Evolutionary conservation across 768 basidiomycete species (phyloP).

Genomic region (Boletus fagicola): DNA sequence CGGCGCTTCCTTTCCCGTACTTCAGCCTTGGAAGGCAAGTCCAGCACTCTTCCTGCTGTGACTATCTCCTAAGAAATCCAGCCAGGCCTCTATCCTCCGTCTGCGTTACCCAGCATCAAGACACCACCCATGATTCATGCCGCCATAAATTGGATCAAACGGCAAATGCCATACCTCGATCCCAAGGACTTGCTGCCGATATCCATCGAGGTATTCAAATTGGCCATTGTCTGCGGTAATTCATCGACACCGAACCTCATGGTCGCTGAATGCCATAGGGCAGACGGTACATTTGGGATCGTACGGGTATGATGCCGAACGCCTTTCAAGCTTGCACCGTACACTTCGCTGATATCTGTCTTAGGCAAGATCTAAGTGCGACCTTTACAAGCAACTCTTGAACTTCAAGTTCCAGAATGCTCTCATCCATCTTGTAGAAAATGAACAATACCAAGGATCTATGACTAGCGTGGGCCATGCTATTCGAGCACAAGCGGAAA

Average conservation of each 20-base stretch:
- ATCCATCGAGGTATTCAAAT: conserved; percentile 73
- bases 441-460: conserved; percentile 67
- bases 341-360: conserved; percentile 9
- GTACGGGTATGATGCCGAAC: conserved; percentile 51
- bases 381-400: conserved; percentile 79
- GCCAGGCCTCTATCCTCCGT: conserved; percentile 26
- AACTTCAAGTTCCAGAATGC: conserved; percentile 68
- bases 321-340: conserved; percentile 5
- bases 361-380: conserved; percentile 77
- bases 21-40: conserved; percentile 40
- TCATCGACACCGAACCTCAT: conserved; percentile 79
- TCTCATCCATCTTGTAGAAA: conserved; percentile 65
- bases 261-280: conserved; percentile 76
- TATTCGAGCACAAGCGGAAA: conserved; percentile 55
- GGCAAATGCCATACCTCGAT: conserved; percentile 68
- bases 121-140: conserved; percentile 38
- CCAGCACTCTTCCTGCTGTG: not conserved
- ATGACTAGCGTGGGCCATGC: conserved; percentile 67
- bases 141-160: conserved; percentile 49
- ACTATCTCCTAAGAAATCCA: not conserved
- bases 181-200: conserved; percentile 85
- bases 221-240: conserved; percentile 84
- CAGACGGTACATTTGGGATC: conserved; percentile 77
- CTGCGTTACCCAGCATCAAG: conserved; percentile 29
- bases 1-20: conserved; percentile 40